phyloP scores from a whole-genome alignment of 306 rosid species.

The Sophora flavescens region DNA sequence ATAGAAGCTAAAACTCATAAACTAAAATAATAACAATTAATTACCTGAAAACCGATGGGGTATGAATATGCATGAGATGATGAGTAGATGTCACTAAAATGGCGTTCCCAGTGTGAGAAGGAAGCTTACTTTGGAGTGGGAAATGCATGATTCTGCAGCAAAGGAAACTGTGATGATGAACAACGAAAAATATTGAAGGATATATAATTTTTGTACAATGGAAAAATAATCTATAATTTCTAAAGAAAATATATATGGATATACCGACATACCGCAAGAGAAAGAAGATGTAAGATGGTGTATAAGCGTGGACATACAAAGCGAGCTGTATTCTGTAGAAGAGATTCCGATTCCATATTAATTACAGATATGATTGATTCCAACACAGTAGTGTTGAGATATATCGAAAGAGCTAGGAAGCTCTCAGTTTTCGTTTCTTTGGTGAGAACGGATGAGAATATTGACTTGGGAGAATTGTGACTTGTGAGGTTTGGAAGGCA shows the following conservation, averaged over 20 bases:
- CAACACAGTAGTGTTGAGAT: too few relatives aligned
- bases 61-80: not conserved
- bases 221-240: not conserved
- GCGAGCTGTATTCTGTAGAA: not conserved
- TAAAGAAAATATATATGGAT: not conserved
- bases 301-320: not conserved
- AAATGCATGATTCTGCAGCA: not conserved
- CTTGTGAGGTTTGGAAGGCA: too few relatives aligned
- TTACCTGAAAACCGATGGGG: conserved; percentile 21
- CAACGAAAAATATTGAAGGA: not conserved
- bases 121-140: not conserved
- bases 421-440: too few relatives aligned
- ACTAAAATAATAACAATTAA: not conserved
- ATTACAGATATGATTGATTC: not conserved
- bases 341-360: conserved; percentile 14
- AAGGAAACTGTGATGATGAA: not conserved
- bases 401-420: not conserved
- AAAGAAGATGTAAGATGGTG: conserved; percentile 5
- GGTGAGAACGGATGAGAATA: too few relatives aligned
- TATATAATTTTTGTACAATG: not conserved
- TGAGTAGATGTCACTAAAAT: not conserved
- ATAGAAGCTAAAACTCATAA: not conserved
- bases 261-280: conserved; percentile 11
- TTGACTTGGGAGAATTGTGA: too few relatives aligned
- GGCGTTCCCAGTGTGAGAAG: not conserved